Conservation (phyloP, 1,284 basidiomycete species). For the Coniophora puteana region DNA sequence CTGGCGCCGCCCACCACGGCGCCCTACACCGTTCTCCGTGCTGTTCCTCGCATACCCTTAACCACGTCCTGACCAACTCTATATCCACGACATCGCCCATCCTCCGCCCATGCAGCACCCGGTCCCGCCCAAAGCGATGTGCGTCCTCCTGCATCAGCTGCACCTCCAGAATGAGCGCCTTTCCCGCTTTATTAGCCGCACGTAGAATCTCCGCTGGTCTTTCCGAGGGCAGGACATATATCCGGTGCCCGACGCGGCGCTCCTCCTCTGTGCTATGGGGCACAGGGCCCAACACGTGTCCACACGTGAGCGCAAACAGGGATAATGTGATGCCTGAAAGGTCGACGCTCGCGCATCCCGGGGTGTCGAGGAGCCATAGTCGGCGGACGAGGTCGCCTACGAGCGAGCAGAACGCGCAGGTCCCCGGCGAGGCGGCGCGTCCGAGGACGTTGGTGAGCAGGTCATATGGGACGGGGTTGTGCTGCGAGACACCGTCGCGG, state of each 20-base stretch:
- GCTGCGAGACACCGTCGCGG: constrained; percentile 4
- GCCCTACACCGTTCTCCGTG: constrained; percentile 3
- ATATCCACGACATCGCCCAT: constrained; percentile 12
- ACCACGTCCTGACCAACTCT: constrained; percentile 3
- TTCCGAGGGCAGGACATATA: constrained; percentile 9
- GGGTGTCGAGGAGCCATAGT: constrained; percentile 14
- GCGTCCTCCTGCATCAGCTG: constrained; percentile 17
- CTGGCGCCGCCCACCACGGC: constrained; percentile 6
- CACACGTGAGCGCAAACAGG: no score
- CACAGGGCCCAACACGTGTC: no score
- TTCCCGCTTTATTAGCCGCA: constrained; percentile 3
- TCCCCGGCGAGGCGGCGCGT: no score
- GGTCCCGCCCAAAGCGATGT: constrained; percentile 7
- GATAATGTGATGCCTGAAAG: constrained; percentile 5
- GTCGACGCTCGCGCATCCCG: no score
- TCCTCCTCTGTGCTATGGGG: constrained; percentile 3
- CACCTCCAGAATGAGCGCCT: constrained; percentile 11
- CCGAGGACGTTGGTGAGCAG: constrained; percentile 3
- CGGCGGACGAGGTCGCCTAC: constrained; percentile 9
- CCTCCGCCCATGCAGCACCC: constrained; percentile 19
- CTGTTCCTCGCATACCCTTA: constrained; percentile 5
- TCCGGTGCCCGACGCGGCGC: constrained; percentile 13
- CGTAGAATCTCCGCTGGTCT: constrained; percentile 9
- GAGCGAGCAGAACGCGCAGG: constrained; percentile 16
- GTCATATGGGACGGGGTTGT: background rate